Conservation (phyloP, 441 rosid genomes). For the Aleurites moluccanus region DNA sequence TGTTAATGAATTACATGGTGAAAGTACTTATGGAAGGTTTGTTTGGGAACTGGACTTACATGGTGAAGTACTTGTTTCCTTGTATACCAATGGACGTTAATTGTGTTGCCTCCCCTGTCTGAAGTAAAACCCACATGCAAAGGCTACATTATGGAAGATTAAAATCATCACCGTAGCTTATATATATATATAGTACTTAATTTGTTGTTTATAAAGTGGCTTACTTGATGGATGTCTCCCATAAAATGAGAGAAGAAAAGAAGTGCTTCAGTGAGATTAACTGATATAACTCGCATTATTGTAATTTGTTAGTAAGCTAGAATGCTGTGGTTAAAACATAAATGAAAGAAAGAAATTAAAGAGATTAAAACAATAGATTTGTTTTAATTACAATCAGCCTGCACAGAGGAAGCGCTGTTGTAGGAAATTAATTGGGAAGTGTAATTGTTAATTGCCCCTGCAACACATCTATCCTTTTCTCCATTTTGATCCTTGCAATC, state of each 20-base stretch:
- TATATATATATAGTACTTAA: not conserved
- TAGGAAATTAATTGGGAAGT: slow-evolving; percentile 80
- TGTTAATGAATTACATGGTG: not conserved
- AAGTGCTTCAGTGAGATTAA: slow-evolving; percentile 86
- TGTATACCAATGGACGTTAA: slow-evolving; percentile 79
- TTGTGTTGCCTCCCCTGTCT: slow-evolving; percentile 83
- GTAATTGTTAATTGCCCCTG: slow-evolving; percentile 87
- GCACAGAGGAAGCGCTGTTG: slow-evolving; percentile 33
- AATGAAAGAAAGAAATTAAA: not conserved
- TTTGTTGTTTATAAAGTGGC: not conserved
- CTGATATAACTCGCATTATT: slow-evolving; percentile 31
- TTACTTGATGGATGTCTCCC: slow-evolving; percentile 93
- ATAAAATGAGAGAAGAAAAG: slow-evolving; percentile 81
- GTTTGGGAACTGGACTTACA: slow-evolving; percentile 38
- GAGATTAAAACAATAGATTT: not conserved
- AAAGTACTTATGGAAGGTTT: too few relatives aligned
- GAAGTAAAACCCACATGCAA: slow-evolving; percentile 72
- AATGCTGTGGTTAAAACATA: not conserved
- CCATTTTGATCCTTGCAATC: slow-evolving; percentile 81
- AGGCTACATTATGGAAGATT: slow-evolving; percentile 47
- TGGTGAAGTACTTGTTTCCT: slow-evolving; percentile 82
- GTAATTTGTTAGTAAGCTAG: not conserved
- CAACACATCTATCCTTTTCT: slow-evolving; percentile 64
- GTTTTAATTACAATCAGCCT: slow-evolving; percentile 46
- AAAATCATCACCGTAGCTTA: not conserved